A percentile compares a stretch with the other conserved stretches of the same genome.
Conservation (phyloP, 139 green algal genomes). For the Chlorella sp. region DNA sequence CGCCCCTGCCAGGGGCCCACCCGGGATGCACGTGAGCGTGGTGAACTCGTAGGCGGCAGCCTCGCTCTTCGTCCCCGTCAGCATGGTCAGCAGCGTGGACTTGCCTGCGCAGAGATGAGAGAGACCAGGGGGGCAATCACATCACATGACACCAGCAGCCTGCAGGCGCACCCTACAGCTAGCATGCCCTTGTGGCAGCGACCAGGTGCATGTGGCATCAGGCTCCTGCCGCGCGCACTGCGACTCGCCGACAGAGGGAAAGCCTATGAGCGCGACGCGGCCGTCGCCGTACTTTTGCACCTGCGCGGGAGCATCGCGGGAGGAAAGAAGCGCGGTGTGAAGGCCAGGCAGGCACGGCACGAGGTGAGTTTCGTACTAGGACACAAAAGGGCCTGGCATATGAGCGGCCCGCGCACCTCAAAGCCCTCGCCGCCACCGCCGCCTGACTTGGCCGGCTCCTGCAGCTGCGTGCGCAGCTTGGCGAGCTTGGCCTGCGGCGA, state of each 20-base stretch:
- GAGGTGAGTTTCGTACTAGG: too few relatives aligned
- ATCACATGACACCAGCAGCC: too few relatives aligned
- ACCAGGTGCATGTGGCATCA: too few relatives aligned
- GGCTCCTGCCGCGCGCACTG: too few relatives aligned
- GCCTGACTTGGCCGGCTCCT: constrained; percentile 78
- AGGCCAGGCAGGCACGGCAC: too few relatives aligned
- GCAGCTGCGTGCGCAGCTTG: constrained; percentile 95
- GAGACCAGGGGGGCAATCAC: too few relatives aligned
- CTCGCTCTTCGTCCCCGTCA: constrained; percentile 90
- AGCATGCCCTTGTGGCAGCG: too few relatives aligned
- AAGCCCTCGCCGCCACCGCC: constrained; percentile 87
- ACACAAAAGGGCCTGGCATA: too few relatives aligned
- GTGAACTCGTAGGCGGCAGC: constrained; percentile 98
- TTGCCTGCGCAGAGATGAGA: constrained; percentile 67
- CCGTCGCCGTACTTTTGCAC: constrained; percentile 97
- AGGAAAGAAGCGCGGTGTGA: too few relatives aligned
- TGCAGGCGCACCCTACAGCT: too few relatives aligned
- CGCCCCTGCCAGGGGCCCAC: neutral
- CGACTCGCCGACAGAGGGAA: constrained; percentile 95
- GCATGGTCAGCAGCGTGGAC: constrained; percentile 93
- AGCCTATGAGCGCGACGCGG: constrained; percentile 93
- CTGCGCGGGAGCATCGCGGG: too few relatives aligned
- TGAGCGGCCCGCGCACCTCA: too few relatives aligned
- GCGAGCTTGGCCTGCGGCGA: constrained; percentile 96
- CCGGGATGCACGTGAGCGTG: constrained; percentile 96